These are phyloP conservation scores for Aspergillus heteromorphus DNA, from an alignment of 495 filamentous ascomycete species.

Conservation along the genomic window DNA sequence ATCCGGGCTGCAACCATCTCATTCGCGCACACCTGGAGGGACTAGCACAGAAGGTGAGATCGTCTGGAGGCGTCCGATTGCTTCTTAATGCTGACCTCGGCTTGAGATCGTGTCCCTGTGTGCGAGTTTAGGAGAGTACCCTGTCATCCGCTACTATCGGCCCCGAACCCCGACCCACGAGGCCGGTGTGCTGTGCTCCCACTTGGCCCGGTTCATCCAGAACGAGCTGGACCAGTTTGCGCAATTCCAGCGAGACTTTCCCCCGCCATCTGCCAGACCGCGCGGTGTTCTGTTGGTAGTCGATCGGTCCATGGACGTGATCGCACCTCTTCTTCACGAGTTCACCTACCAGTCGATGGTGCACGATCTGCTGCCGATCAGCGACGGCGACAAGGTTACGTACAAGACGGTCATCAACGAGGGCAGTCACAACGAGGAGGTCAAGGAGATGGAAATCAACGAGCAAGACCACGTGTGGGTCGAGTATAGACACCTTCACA, in stretches of 20 bases:
- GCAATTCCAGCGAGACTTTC: conserved; percentile 75
- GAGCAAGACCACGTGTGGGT: conserved; percentile 94
- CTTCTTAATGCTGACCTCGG: conserved; percentile 23
- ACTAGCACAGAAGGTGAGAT: conserved; percentile 76
- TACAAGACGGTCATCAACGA: conserved; percentile 77
- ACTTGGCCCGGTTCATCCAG: conserved; percentile 89
- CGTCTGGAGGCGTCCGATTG: not conserved
- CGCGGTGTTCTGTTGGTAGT: conserved; percentile 80
- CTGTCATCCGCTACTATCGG: conserved; percentile 83
- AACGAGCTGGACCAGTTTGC: conserved; percentile 82
- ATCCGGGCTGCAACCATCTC: conserved; percentile 81
- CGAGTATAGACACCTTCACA: conserved; percentile 86
- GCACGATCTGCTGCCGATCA: conserved; percentile 81
- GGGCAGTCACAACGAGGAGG: conserved; percentile 57
- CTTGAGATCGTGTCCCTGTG: conserved; percentile 75
- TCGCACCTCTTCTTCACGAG: conserved; percentile 83
- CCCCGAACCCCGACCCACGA: conserved; percentile 74
- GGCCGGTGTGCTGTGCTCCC: conserved; percentile 75
- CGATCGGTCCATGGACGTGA: conserved; percentile 87
- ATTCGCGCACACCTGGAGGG: conserved; percentile 74
- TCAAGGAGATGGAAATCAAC: conserved; percentile 83
- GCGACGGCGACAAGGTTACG: conserved; percentile 80
- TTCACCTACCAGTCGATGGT: conserved; percentile 99
- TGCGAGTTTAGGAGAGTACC: conserved; percentile 79
- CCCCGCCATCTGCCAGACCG: conserved; percentile 72